Evolutionary conservation across 345 rosid species (phyloP).

Genomic region (Euphorbia lathyris): DNA sequence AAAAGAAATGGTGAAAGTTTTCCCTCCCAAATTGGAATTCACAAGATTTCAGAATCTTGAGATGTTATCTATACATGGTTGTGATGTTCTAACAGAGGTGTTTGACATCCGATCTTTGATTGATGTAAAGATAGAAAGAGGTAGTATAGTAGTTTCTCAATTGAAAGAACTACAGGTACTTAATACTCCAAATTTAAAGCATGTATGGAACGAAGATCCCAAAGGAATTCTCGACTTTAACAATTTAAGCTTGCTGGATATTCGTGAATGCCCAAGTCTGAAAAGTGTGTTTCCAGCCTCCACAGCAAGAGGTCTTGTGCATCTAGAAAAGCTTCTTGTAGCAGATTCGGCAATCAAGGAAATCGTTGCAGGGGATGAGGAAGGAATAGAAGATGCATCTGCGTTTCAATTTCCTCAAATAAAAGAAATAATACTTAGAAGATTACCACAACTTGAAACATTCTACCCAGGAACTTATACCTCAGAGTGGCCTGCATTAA

Average conservation of each 20-base stretch:
- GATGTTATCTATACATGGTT: neutral
- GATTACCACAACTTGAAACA: slow-evolving; percentile 1
- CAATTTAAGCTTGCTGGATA: neutral
- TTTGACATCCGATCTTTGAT: slow-evolving; percentile 10
- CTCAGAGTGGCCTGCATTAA: slow-evolving; percentile 18
- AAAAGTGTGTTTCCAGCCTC: slow-evolving; percentile 15
- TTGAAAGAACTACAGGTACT: neutral
- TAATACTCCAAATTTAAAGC: neutral
- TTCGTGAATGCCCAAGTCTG: neutral
- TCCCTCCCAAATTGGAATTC: neutral
- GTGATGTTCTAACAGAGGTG: slow-evolving; percentile 9
- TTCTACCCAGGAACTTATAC: slow-evolving; percentile 15
- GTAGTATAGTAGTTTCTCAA: neutral
- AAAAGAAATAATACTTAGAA: neutral
- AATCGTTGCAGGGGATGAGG: slow-evolving; percentile 13
- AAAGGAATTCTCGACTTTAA: slow-evolving; percentile 1
- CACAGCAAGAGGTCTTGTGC: slow-evolving; percentile 4
- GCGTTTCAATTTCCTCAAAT: slow-evolving; percentile 18
- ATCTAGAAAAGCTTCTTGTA: neutral
- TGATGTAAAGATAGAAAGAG: neutral
- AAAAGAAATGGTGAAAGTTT: neutral
- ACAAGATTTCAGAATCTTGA: neutral
- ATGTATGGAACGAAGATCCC: slow-evolving; percentile 14
- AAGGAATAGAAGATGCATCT: neutral
- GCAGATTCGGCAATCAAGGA: slow-evolving; percentile 6